Conservation (phyloP, 139 green algal genomes). For the Chlamydomonas sp. region DNA sequence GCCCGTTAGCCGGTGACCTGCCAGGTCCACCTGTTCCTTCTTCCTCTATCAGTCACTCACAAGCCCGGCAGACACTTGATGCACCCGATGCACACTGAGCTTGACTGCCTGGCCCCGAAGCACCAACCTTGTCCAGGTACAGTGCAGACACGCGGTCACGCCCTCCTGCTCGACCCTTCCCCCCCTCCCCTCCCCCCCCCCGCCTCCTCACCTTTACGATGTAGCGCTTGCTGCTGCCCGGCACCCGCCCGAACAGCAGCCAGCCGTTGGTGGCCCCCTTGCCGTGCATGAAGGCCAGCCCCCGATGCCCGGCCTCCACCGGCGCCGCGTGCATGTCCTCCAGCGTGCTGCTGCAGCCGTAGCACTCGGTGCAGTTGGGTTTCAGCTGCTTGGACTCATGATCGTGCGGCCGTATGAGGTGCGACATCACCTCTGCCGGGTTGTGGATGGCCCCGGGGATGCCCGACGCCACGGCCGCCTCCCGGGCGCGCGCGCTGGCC, state of each 20-base stretch:
- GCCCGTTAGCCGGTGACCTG: no score
- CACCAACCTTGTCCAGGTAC: no score
- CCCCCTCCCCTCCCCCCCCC: no score
- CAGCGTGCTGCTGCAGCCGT: constrained; percentile 12
- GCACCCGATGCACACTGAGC: no score
- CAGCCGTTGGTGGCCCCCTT: constrained; percentile 41
- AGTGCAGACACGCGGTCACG: no score
- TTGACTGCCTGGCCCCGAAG: no score
- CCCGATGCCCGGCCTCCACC: background rate
- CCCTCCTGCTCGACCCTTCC: no score
- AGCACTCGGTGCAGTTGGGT: constrained; percentile 28
- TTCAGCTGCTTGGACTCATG: constrained; percentile 21
- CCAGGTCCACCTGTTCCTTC: no score
- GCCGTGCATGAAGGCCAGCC: constrained; percentile 39
- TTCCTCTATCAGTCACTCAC: no score
- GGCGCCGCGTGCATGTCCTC: constrained; percentile 19
- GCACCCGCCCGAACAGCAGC: constrained; percentile 26
- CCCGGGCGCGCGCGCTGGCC: background rate
- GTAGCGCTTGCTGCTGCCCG: constrained; percentile 9
- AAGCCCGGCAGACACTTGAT: no score
- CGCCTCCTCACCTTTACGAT: constrained; percentile 39
- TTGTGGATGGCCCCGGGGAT: constrained; percentile 18
- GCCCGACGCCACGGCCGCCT: background rate
- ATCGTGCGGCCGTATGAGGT: constrained; percentile 5
- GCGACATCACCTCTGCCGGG: background rate